These are phyloP conservation scores for Xylariaceae sp. DNA, from an alignment of 2,329 filamentous ascomycete species.

Conservation along the genomic window DNA sequence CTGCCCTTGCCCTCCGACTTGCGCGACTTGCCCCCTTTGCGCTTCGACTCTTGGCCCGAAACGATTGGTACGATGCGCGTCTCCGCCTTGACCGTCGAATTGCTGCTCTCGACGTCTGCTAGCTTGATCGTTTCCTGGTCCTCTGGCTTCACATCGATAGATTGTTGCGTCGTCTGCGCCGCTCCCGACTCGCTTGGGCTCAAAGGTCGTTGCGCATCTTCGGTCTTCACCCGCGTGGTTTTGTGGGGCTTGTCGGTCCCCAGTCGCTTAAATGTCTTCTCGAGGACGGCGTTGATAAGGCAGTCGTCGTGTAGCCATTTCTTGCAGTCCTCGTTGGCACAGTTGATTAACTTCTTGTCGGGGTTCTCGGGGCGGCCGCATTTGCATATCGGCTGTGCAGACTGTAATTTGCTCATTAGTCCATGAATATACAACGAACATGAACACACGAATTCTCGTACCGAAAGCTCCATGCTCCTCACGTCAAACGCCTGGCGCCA, in stretches of 20 bases:
- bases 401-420: conserved; percentile 36
- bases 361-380: conserved; percentile 62
- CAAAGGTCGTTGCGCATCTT: conserved; percentile 44
- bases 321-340: conserved; percentile 52
- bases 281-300: conserved; percentile 54
- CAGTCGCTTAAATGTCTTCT: conserved; percentile 48
- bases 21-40: conserved; percentile 35
- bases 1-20: conserved; percentile 35
- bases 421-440: background rate
- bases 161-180: conserved; percentile 47
- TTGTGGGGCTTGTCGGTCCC: conserved; percentile 51
- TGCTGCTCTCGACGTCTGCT: conserved; percentile 30
- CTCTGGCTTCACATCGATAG: conserved; percentile 52
- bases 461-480: conserved; percentile 55
- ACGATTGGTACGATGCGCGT: conserved; percentile 37
- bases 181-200: conserved; percentile 52
- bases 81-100: conserved; percentile 27
- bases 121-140: conserved; percentile 35
- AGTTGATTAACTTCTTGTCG: conserved; percentile 58
- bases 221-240: conserved; percentile 35
- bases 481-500: conserved; percentile 64
- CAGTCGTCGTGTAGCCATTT: conserved; percentile 65
- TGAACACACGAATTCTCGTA: conserved; percentile 34
- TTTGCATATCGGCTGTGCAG: conserved; percentile 55
- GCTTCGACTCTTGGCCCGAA: conserved; percentile 23